Evolutionary conservation across 257 asterid species (phyloP), one percentile per base, ranked within the genome.

Genomic region (Perilla frutescens): DNA sequence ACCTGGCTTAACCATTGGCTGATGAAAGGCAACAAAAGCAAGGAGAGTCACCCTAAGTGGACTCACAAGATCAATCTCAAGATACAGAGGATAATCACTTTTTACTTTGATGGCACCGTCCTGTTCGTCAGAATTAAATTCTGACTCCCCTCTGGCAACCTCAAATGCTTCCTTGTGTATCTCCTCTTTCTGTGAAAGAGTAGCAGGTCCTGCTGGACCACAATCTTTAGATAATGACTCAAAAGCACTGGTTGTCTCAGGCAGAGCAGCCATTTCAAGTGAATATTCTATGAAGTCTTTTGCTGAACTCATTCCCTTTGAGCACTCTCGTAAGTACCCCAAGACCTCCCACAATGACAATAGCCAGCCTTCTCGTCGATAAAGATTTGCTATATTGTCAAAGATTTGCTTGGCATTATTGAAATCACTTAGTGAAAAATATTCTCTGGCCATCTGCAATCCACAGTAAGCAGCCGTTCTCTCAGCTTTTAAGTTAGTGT

Each of bases 191-290:
- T 83, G 96, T 8, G 81, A 71, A 83, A 90, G 90, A 70, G 84
- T 80, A 44, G 90, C 89, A 43, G 93, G 89, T 64, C 91, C 96
- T 81, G 97, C 90, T 64, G 97, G 98, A 64, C 96, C 92, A 71
- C 82, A 82, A 73, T 88, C 91, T 85, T 82, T 85, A 66, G 82
- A 75, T 6, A 68, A 81, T 44, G 82, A 82, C 71, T 75, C 84
- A 54, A 57, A 61, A 37, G 68, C 81, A 78, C 85, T 66, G 49
- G 67, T 72, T 74, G 87, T 87, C 59, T 86, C 82, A 20, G 99
- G 99, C 68, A 95, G 79, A 31, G 98, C 94, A 78, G 99, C 96
- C 98, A 91, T 89, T 84, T 92, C 99, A 84, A 95, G 98, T 58
- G 99, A 95, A 77, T 92, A 89, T 81, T 95, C 98, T 20, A 89